A percentile compares a stretch with the other conserved stretches of the same genome.
Conservation (phyloP, 179 eudicot species). For the Heliamphora pulchella region DNA sequence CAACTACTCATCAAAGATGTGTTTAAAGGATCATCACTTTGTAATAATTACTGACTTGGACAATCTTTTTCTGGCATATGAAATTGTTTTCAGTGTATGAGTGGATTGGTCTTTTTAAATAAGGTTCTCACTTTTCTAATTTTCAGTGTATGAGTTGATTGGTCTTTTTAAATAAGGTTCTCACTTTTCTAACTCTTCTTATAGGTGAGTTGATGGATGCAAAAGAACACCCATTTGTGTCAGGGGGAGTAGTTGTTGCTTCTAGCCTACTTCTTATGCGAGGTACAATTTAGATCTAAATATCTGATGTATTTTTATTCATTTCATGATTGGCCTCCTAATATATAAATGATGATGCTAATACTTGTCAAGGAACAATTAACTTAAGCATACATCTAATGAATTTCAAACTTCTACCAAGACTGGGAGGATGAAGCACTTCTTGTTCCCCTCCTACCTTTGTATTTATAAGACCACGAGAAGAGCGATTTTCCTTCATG, state of each 20-base stretch:
- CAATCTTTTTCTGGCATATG: neutral
- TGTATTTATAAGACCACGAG: no score
- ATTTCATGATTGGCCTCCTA: neutral
- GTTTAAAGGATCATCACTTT: neutral
- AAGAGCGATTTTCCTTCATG: no score
- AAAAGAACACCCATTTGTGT: slow-evolving; percentile 49
- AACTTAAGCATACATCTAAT: neutral
- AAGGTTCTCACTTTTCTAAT: neutral
- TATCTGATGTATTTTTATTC: neutral
- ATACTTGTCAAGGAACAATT: neutral
- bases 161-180: neutral
- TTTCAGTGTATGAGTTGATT: neutral
- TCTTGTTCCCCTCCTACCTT: no score
- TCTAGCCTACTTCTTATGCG: slow-evolving; percentile 50
- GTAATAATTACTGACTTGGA: neutral
- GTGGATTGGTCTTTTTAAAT: neutral
- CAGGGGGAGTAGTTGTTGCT: slow-evolving; percentile 47
- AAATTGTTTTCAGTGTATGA: no score
- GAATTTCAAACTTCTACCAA: neutral
- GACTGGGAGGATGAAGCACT: neutral
- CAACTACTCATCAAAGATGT: neutral
- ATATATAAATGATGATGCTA: neutral
- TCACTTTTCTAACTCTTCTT: slow-evolving; percentile 1
- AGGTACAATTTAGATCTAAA: slow-evolving; percentile 29
- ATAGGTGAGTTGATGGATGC: slow-evolving; percentile 48